phyloP scores from a whole-genome alignment of 495 filamentous ascomycete species.

The Mytilinidion resinicola region DNA sequence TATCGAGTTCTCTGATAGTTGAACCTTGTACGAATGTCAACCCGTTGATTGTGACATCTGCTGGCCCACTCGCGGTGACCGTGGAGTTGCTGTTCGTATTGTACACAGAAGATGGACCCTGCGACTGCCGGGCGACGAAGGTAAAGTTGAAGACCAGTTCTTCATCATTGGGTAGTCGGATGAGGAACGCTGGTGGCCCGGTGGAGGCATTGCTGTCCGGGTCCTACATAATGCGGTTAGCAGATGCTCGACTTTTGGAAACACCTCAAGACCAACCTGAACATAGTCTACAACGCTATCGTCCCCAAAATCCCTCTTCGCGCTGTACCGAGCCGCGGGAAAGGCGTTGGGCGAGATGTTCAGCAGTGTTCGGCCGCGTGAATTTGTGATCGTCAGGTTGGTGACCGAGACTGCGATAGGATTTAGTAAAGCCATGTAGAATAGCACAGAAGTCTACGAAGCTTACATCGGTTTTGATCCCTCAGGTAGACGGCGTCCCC shows the following conservation, averaged over 20 bases:
- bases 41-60: conserved; percentile 76
- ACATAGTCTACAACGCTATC: conserved; percentile 78
- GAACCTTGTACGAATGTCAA: conserved; percentile 89
- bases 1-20: conserved; percentile 79
- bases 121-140: conserved; percentile 71
- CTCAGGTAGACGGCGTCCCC: conserved; percentile 74
- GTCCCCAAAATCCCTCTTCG: conserved; percentile 69
- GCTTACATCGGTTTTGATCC: conserved; percentile 81
- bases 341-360: conserved; percentile 83
- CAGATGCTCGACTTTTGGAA: not conserved
- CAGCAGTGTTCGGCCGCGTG: conserved; percentile 63
- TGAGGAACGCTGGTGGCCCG: conserved; percentile 63
- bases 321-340: conserved; percentile 73
- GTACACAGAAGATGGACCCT: conserved; percentile 37
- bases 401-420: conserved; percentile 69
- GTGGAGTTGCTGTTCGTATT: conserved; percentile 46
- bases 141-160: conserved; percentile 89
- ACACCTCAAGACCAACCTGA: conserved; percentile 54
- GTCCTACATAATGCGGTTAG: conserved; percentile 46
- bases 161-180: conserved; percentile 84
- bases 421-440: conserved; percentile 13
- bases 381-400: conserved; percentile 70
- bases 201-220: conserved; percentile 57
- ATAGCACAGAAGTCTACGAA: conserved; percentile 2
- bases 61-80: conserved; percentile 39